Conservation (phyloP, 73 alveolate species). For the Durusdinium trenchii region DNA sequence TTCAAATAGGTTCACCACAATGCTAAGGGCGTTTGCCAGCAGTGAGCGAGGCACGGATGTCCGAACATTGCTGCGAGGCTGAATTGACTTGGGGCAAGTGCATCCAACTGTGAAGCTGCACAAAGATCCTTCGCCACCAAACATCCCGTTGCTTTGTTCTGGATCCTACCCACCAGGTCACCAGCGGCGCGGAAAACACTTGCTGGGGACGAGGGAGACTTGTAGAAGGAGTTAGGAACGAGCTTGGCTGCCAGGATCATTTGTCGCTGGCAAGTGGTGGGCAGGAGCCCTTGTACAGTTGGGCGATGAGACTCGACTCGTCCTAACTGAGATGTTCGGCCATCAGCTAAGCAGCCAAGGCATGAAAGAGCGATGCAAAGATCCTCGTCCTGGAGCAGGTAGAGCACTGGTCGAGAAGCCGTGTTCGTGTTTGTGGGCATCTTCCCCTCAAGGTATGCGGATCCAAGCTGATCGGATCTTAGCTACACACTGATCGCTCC, state of each 20-base stretch:
- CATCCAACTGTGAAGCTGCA: too few species aligned
- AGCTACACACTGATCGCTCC: neutral
- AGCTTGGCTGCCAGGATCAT: conserved; percentile 30
- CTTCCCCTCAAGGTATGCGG: neutral
- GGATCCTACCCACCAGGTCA: neutral
- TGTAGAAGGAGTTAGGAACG: neutral
- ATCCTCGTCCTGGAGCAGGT: conserved; percentile 8
- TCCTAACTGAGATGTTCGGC: neutral
- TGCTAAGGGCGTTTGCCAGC: conserved; percentile 33
- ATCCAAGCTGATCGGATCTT: neutral
- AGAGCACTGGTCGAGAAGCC: neutral
- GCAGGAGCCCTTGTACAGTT: neutral
- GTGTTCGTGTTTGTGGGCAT: neutral
- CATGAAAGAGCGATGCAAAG: neutral
- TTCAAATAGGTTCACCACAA: neutral
- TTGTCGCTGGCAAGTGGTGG: conserved; percentile 31
- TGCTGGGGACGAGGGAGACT: neutral
- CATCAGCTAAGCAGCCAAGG: neutral
- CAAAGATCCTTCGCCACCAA: neutral
- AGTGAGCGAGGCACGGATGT: conserved; percentile 40
- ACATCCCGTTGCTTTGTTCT: neutral
- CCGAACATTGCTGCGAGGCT: neutral
- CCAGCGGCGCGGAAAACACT: neutral
- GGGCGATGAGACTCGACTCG: neutral
- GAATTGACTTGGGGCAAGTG: neutral